These are phyloP conservation scores for Syzygium syzygioides DNA, from an alignment of 441 rosid species.

Conservation along the genomic window DNA sequence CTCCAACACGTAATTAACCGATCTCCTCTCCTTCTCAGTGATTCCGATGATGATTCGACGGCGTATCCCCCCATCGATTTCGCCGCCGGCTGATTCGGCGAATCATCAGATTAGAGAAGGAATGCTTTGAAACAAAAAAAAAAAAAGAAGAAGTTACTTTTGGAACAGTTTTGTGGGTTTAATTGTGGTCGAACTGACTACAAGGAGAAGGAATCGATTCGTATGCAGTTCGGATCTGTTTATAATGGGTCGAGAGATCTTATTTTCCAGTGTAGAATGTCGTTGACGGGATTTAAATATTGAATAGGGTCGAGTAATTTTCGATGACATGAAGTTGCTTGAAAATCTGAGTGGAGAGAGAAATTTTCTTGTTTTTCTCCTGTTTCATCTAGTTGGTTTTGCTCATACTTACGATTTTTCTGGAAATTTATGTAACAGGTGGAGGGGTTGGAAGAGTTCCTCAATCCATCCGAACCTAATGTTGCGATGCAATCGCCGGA, in stretches of 20 bases:
- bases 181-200: not conserved
- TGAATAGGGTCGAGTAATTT: not conserved
- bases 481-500: conserved; percentile 22
- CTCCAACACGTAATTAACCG: conserved; percentile 45
- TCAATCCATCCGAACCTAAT: conserved; percentile 27
- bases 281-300: not conserved
- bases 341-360: not conserved
- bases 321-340: not conserved
- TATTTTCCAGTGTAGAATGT: not conserved
- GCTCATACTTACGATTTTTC: not conserved
- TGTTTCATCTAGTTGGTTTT: not conserved
- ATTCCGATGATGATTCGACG: not conserved
- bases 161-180: not conserved
- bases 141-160: not conserved
- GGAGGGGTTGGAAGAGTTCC: conserved; percentile 69
- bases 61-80: not conserved
- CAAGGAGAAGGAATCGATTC: not conserved
- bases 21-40: not conserved
- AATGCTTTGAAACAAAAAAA: not conserved
- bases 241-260: not conserved
- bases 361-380: not conserved
- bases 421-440: conserved; percentile 33
- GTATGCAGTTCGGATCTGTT: not conserved
- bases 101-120: not conserved
- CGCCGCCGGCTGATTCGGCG: not conserved